phyloP scores from a whole-genome alignment of 2,329 filamentous ascomycete species.

The Alternaria rosae region DNA sequence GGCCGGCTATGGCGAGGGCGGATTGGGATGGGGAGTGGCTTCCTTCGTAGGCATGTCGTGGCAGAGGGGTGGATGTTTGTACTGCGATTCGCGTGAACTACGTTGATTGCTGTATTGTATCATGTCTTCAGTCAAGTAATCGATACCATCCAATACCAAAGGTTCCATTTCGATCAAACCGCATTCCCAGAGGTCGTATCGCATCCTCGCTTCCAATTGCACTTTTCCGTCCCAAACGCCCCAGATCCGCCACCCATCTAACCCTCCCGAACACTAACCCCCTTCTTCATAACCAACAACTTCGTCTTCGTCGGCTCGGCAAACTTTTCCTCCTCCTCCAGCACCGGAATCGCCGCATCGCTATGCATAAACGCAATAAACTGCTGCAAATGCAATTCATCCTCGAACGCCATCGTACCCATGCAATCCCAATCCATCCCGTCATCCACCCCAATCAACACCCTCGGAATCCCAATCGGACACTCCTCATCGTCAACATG shows the following conservation, averaged over 20 bases:
- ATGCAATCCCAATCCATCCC: constrained; percentile 30
- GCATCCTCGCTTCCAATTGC: neutral
- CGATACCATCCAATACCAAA: too few species aligned
- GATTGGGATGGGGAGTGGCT: neutral
- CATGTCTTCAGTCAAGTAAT: too few species aligned
- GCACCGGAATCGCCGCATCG: constrained; percentile 12
- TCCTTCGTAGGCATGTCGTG: neutral
- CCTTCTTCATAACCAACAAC: constrained; percentile 25
- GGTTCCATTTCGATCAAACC: neutral
- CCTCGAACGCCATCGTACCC: constrained; percentile 26
- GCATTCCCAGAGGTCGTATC: neutral
- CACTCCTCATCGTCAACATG: constrained; percentile 23
- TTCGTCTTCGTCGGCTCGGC: constrained; percentile 20
- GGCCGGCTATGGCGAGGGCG: neutral
- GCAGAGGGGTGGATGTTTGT: neutral
- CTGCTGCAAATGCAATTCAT: constrained; percentile 30
- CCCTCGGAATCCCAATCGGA: constrained; percentile 16
- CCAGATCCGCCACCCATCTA: neutral
- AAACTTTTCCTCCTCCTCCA: constrained; percentile 30
- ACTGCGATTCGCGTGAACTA: too few species aligned
- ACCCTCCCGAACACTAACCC: neutral
- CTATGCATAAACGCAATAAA: constrained; percentile 30
- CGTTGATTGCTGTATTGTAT: too few species aligned
- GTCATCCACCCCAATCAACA: constrained; percentile 18
- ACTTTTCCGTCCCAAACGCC: neutral